Conservation (phyloP, 805 yeast species). For the Zygosaccharomyces rouxii region DNA sequence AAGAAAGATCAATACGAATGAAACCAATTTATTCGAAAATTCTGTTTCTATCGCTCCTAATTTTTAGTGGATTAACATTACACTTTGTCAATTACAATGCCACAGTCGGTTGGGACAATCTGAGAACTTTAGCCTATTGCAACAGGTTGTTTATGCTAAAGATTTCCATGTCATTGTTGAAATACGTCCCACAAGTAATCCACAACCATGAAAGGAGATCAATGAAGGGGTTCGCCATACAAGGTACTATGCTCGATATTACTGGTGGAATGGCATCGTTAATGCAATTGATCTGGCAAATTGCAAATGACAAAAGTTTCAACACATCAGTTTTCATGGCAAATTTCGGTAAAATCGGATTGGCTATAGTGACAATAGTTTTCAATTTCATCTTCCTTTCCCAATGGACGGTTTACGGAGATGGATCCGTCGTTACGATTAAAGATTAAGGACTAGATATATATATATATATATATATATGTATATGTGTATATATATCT, state of each 20-base stretch:
- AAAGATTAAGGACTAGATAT: not conserved
- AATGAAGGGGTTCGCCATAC: conserved; percentile 79
- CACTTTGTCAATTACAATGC: conserved; percentile 14
- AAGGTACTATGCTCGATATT: conserved; percentile 40
- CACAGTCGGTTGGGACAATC: conserved; percentile 22
- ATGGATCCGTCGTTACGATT: not conserved
- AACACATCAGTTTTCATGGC: conserved; percentile 25
- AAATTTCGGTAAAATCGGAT: conserved; percentile 40
- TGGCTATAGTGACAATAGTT: conserved; percentile 37
- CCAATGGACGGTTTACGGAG: conserved; percentile 35
- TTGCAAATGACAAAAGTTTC: conserved; percentile 21
- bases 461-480: not conserved
- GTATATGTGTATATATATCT: not conserved
- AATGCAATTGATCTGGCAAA: conserved; percentile 24
- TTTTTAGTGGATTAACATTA: conserved; percentile 15
- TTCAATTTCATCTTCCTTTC: conserved; percentile 38
- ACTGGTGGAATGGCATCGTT: conserved; percentile 37
- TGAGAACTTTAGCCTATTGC: conserved; percentile 23
- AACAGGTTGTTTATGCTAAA: conserved; percentile 36
- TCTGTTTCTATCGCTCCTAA: conserved; percentile 14
- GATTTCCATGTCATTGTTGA: conserved; percentile 45
- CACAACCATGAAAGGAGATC: conserved; percentile 77
- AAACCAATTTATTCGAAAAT: conserved; percentile 23
- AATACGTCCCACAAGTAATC: conserved; percentile 74
- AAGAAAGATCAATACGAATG: conserved; percentile 24